These are phyloP conservation scores for Macadamia tetraphylla DNA, from an alignment of 164 flowering plant species.

Conservation along the genomic window DNA sequence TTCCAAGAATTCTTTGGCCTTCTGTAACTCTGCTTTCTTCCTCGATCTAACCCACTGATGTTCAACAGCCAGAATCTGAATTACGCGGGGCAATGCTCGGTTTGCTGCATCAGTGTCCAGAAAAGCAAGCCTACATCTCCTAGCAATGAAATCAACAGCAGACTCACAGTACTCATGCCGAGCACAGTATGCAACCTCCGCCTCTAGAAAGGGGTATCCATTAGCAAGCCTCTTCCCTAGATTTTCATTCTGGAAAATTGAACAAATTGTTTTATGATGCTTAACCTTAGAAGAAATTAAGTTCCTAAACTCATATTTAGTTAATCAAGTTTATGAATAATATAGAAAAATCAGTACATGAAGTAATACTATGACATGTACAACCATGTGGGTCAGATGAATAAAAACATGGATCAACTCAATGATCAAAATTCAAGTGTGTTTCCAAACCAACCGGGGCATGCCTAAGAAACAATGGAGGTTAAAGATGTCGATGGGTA, in stretches of 20 bases:
- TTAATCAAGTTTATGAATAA: too few species aligned
- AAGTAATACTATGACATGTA: not conserved
- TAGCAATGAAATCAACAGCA: conserved; percentile 25
- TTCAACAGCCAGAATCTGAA: conserved; percentile 12
- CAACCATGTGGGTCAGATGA: not conserved
- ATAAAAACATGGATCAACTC: too few species aligned
- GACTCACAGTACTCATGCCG: conserved; percentile 28
- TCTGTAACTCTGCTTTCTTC: conserved; percentile 1
- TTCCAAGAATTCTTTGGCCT: conserved; percentile 11
- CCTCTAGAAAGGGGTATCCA: conserved; percentile 24
- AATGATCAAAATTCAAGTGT: not conserved
- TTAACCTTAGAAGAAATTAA: not conserved
- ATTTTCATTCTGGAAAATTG: conserved; percentile 15
- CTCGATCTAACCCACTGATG: conserved; percentile 13
- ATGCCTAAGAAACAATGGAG: too few species aligned
- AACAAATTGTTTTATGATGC: not conserved
- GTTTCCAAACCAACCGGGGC: too few species aligned
- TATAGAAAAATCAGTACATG: too few species aligned
- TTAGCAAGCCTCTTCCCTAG: conserved; percentile 23
- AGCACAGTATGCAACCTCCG: conserved; percentile 28
- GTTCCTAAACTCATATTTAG: not conserved
- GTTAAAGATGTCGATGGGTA: too few species aligned
- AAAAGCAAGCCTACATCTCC: conserved; percentile 27
- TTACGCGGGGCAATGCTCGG: conserved; percentile 17
- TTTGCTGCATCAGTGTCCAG: conserved; percentile 14